Percentiles rank a stretch among this genome's conserved stretches.
phyloP scores from a whole-genome alignment of 1,139 yeast species.

The Geotrichum reessii region DNA sequence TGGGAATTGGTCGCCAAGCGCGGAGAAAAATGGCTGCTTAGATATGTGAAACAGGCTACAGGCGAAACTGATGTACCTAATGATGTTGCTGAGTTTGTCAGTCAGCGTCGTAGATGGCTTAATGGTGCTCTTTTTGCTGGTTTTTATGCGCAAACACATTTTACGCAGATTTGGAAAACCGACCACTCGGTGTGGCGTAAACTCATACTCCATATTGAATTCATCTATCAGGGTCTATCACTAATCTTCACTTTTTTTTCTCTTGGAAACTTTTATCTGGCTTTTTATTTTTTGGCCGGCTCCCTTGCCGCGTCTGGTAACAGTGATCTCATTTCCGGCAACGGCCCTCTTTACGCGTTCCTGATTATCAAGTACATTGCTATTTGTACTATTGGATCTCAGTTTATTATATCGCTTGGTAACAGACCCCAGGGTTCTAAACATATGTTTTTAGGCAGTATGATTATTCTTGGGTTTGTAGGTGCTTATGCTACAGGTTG shows the following conservation, averaged over 20 bases:
- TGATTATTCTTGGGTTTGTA: constrained; percentile 67
- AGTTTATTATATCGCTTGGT: constrained; percentile 89
- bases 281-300: constrained; percentile 90
- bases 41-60: constrained; percentile 85
- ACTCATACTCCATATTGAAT: constrained; percentile 73
- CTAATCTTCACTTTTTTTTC: constrained; percentile 84
- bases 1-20: constrained; percentile 94
- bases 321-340: constrained; percentile 48
- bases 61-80: constrained; percentile 99
- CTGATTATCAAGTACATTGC: constrained; percentile 79
- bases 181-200: constrained; percentile 76
- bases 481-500: constrained; percentile 76
- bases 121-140: constrained; percentile 98
- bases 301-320: constrained; percentile 48
- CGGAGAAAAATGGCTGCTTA: constrained; percentile 84
- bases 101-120: constrained; percentile 96
- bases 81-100: constrained; percentile 77
- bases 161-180: constrained; percentile 75
- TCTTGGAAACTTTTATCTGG: constrained; percentile 79
- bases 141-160: constrained; percentile 74
- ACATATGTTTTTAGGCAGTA: constrained; percentile 62
- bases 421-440: constrained; percentile 92
- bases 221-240: constrained; percentile 70
- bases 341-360: constrained; percentile 65
- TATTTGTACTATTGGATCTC: constrained; percentile 72